Evolutionary conservation across 805 yeast species (phyloP).

Genomic region (Cyberlindnera japonica): DNA sequence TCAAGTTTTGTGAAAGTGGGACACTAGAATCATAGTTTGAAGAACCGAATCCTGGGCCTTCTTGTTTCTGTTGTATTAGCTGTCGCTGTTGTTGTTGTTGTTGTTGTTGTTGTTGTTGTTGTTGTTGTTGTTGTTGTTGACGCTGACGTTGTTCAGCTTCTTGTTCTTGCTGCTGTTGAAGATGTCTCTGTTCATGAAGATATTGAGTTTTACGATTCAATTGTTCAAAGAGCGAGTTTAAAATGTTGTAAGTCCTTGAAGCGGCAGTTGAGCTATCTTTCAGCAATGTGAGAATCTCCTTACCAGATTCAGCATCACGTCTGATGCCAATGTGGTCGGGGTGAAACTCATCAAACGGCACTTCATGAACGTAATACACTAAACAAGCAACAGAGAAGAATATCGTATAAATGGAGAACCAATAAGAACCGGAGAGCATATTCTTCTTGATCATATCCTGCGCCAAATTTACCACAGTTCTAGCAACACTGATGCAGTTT

Average conservation of each 20-base stretch:
- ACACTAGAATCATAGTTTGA: slow-evolving; percentile 13
- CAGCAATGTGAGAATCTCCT: slow-evolving; percentile 63
- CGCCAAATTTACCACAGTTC: slow-evolving; percentile 76
- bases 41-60: background rate
- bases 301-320: slow-evolving; percentile 79
- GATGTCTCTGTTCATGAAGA: slow-evolving; percentile 30
- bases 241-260: slow-evolving; percentile 69
- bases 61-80: slow-evolving; percentile 6
- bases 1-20: slow-evolving; percentile 28
- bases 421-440: slow-evolving; percentile 77
- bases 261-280: slow-evolving; percentile 79
- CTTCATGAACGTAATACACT: slow-evolving; percentile 70
- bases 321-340: slow-evolving; percentile 56
- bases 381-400: slow-evolving; percentile 86
- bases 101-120: slow-evolving; percentile 15
- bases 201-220: slow-evolving; percentile 68
- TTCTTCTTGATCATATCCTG: slow-evolving; percentile 72
- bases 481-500: slow-evolving; percentile 79
- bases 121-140: slow-evolving; percentile 5
- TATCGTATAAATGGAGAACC: slow-evolving; percentile 88
- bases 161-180: slow-evolving; percentile 14
- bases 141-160: background rate
- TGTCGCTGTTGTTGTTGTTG: slow-evolving; percentile 12
- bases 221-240: slow-evolving; percentile 77
- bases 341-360: slow-evolving; percentile 41